Evolutionary conservation across 2,329 filamentous ascomycete genomes (phyloP).

Genomic region (Colletotrichum musicola): DNA sequence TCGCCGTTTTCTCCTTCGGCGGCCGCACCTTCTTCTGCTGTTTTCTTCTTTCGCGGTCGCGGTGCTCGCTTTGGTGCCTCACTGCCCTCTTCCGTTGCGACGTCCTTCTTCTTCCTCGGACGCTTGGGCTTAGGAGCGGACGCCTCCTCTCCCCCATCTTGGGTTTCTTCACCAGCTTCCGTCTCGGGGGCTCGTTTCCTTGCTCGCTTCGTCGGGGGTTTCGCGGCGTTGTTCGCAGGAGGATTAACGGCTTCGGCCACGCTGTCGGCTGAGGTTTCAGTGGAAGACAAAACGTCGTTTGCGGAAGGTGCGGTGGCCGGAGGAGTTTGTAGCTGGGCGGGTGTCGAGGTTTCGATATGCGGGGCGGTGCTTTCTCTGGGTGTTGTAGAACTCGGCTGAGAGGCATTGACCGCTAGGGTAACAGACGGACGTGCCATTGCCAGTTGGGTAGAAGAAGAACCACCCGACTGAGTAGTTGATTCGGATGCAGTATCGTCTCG

Average conservation of each 20-base stretch:
- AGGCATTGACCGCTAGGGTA: neutral
- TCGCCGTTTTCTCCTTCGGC: slow-evolving; percentile 7
- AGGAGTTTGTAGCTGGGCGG: slow-evolving; percentile 29
- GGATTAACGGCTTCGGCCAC: neutral
- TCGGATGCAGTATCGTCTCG: neutral
- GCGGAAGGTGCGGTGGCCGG: slow-evolving; percentile 17
- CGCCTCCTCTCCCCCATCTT: slow-evolving; percentile 8
- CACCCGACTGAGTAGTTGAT: neutral
- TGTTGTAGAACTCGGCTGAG: neutral
- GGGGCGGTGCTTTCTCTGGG: neutral
- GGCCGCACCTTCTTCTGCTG: slow-evolving; percentile 30
- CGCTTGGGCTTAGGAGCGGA: slow-evolving; percentile 36
- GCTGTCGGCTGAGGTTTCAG: slow-evolving; percentile 3
- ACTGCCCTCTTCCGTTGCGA: slow-evolving; percentile 19
- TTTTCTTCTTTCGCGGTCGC: slow-evolving; percentile 40
- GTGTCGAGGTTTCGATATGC: slow-evolving; percentile 12
- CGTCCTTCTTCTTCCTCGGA: slow-evolving; percentile 35
- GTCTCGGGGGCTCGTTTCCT: slow-evolving; percentile 31
- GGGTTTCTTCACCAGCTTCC: slow-evolving; percentile 17
- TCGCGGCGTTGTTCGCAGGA: neutral
- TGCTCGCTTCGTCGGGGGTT: slow-evolving; percentile 25
- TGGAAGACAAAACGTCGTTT: neutral
- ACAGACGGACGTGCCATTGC: neutral
- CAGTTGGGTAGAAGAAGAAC: neutral
- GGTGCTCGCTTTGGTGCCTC: slow-evolving; percentile 29